These are phyloP conservation scores for Cladosporium velox DNA, from an alignment of 2,329 filamentous ascomycete species.

Conservation along the genomic window DNA sequence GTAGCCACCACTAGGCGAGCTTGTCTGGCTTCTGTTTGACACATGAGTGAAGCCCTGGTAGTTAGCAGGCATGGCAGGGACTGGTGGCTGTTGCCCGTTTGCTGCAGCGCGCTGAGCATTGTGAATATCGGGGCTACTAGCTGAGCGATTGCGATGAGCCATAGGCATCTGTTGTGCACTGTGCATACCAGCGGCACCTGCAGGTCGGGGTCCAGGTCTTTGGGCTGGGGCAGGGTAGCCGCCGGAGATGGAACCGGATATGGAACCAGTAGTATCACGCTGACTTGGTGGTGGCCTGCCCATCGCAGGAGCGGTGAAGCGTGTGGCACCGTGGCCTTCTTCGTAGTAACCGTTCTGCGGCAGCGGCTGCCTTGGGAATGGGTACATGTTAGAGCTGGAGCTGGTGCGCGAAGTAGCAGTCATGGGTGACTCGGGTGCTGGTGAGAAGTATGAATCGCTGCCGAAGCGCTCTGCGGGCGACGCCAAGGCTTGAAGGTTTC, in stretches of 20 bases:
- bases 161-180: conserved; percentile 51
- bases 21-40: conserved; percentile 74
- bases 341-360: conserved; percentile 64
- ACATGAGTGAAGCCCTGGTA: conserved; percentile 32
- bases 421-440: conserved; percentile 74
- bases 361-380: conserved; percentile 73
- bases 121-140: conserved; percentile 94
- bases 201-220: conserved; percentile 38
- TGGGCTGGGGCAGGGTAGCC: conserved; percentile 59
- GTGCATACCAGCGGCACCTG: conserved; percentile 54
- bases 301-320: conserved; percentile 87
- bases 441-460: conserved; percentile 92
- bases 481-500: conserved; percentile 51
- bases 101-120: conserved; percentile 61
- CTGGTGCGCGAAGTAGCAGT: conserved; percentile 67
- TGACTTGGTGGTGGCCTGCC: conserved; percentile 79
- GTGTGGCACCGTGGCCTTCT: conserved; percentile 55
- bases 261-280: conserved; percentile 35
- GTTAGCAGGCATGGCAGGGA: conserved; percentile 36
- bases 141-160: conserved; percentile 72
- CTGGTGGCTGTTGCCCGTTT: conserved; percentile 54
- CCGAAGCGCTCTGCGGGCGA: conserved; percentile 60
- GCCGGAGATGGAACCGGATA: conserved; percentile 56
- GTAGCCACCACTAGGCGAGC: conserved; percentile 60
- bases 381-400: conserved; percentile 70